Evolutionary conservation across 2,329 filamentous ascomycete species (phyloP).

Genomic region (Colletotrichum cordylinicola): DNA sequence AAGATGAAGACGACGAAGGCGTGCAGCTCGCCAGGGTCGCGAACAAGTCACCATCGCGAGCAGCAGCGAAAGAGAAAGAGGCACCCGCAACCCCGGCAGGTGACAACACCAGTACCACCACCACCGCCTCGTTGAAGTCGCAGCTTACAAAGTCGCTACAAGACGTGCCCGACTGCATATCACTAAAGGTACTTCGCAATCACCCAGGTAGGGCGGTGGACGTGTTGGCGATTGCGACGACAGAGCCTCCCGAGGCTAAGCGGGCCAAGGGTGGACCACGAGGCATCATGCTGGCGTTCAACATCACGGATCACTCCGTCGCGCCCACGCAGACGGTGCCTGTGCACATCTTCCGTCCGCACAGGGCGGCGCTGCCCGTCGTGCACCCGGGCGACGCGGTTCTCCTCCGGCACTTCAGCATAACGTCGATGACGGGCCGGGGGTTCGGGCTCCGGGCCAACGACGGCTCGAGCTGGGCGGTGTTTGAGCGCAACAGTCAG

Average conservation of each 20-base stretch:
- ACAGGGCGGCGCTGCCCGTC: constrained; percentile 61
- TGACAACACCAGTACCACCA: not conserved
- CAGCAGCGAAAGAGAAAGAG: not conserved
- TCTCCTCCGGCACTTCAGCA: constrained; percentile 61
- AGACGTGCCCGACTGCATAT: constrained; percentile 56
- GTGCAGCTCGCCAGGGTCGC: constrained; percentile 35
- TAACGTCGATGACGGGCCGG: constrained; percentile 57
- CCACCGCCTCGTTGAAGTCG: constrained; percentile 40
- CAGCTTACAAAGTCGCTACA: constrained; percentile 53
- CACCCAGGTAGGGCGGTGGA: constrained; percentile 56
- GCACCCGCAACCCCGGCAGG: not conserved
- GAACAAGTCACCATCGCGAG: constrained; percentile 32
- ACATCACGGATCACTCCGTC: constrained; percentile 60
- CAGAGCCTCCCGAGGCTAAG: constrained; percentile 53
- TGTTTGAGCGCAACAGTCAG: constrained; percentile 55
- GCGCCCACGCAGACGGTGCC: constrained; percentile 56
- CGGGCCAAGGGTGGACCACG: constrained; percentile 63
- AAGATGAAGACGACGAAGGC: constrained; percentile 29
- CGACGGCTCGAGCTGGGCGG: constrained; percentile 66
- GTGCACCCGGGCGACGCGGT: constrained; percentile 63
- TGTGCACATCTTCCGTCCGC: constrained; percentile 64
- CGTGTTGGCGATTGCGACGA: constrained; percentile 60
- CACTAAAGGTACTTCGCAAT: constrained; percentile 57
- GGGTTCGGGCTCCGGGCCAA: constrained; percentile 62
- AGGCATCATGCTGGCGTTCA: constrained; percentile 65